phyloP scores from a whole-genome alignment of 2,329 filamentous ascomycete genomes.

The Endocalyx cinctus region DNA sequence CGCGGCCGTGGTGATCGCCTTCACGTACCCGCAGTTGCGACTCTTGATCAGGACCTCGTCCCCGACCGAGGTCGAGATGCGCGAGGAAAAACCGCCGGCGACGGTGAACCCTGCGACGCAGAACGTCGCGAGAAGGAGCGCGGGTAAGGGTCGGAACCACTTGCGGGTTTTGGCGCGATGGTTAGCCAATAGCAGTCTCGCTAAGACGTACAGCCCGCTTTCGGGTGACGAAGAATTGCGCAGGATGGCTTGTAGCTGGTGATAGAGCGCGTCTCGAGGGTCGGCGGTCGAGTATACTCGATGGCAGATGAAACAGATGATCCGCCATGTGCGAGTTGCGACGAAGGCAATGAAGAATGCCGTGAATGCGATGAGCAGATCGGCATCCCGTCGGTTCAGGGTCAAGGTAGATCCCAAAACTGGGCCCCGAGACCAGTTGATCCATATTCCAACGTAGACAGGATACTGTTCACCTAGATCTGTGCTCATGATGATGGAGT shows the following conservation, averaged over 20 bases:
- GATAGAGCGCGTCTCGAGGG: not conserved
- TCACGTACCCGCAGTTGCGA: constrained; percentile 3
- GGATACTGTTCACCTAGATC: too few relatives aligned
- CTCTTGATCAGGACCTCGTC: constrained; percentile 5
- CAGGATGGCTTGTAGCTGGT: not conserved
- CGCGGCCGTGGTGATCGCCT: not conserved
- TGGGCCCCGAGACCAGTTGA: not conserved
- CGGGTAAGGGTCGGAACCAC: not conserved
- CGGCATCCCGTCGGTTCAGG: not conserved
- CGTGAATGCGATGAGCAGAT: not conserved
- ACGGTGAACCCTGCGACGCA: constrained; percentile 2
- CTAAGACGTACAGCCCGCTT: not conserved
- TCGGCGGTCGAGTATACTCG: not conserved
- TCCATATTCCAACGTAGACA: not conserved
- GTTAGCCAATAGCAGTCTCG: not conserved
- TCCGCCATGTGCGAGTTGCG: not conserved
- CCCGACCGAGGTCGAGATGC: constrained; percentile 4
- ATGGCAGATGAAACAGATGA: not conserved
- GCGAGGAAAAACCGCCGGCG: constrained; percentile 8
- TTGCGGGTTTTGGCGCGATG: not conserved
- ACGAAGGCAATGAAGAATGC: not conserved
- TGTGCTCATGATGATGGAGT: too few relatives aligned
- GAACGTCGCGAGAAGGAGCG: not conserved
- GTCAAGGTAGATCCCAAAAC: not conserved
- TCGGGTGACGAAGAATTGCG: not conserved